These are phyloP conservation scores for Fusarium longipes DNA, from an alignment of 2,329 filamentous ascomycete genomes.

Conservation along the genomic window DNA sequence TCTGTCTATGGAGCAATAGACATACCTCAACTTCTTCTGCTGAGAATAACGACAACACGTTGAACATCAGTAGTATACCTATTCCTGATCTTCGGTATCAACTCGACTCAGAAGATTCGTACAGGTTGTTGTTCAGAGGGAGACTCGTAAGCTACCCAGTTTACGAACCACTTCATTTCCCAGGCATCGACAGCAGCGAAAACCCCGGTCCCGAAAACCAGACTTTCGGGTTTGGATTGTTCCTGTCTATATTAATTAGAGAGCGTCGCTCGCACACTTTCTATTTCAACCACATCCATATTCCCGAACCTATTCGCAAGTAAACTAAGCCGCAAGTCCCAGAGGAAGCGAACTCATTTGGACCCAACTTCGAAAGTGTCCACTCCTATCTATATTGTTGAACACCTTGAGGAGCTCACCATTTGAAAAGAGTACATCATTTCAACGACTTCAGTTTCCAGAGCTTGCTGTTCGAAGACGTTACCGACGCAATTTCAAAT, in stretches of 20 bases:
- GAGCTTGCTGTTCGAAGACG: not conserved
- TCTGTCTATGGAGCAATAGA: slow-evolving; percentile 3
- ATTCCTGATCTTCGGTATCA: not conserved
- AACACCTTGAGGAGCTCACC: not conserved
- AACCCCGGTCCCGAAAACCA: slow-evolving; percentile 1
- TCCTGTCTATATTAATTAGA: slow-evolving; percentile 6
- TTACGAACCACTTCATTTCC: not conserved
- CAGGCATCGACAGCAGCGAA: slow-evolving; percentile 5
- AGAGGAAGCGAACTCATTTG: slow-evolving; percentile 11
- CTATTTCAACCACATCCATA: slow-evolving; percentile 8
- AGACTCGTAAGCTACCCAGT: not conserved
- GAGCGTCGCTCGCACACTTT: not conserved
- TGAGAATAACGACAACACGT: slow-evolving; percentile 5
- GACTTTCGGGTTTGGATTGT: slow-evolving; percentile 6
- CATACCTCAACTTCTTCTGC: slow-evolving; percentile 1
- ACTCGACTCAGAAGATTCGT: slow-evolving; percentile 5
- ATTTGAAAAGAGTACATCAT: not conserved
- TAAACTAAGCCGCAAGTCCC: slow-evolving; percentile 18
- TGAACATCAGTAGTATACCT: not conserved
- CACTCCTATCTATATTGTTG: slow-evolving; percentile 3
- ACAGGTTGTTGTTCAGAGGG: slow-evolving; percentile 5
- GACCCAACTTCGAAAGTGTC: not conserved
- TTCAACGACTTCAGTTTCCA: not conserved
- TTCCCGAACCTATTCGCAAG: slow-evolving; percentile 18
- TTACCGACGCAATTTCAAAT: not conserved